These are phyloP conservation scores for Rosellinia necatrix DNA, from an alignment of 2,329 filamentous ascomycete genomes.

Conservation along the genomic window DNA sequence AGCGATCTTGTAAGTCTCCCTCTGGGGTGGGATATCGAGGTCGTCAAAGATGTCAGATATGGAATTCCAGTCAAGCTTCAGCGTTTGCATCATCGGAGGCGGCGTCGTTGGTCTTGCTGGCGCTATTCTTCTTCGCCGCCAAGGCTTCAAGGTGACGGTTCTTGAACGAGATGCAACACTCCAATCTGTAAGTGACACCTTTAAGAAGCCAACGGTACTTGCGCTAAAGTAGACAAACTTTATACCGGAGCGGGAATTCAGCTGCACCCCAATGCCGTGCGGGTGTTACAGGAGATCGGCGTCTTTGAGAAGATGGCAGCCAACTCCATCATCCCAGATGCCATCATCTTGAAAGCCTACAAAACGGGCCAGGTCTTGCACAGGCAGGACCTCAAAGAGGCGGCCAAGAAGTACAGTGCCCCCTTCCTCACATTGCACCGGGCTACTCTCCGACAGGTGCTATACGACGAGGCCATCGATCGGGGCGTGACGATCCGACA, in stretches of 20 bases:
- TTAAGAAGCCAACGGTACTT: neutral
- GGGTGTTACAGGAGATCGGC: conserved; percentile 28
- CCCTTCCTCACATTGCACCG: conserved; percentile 32
- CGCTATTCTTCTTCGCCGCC: conserved; percentile 28
- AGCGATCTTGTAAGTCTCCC: neutral
- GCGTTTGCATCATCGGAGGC: conserved; percentile 30
- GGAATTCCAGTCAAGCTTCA: conserved; percentile 13
- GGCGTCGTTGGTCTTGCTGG: conserved; percentile 30
- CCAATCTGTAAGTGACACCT: conserved; percentile 23
- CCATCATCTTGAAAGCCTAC: conserved; percentile 30
- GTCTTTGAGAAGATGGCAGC: conserved; percentile 27
- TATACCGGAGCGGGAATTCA: conserved; percentile 31
- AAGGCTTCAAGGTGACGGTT: conserved; percentile 31
- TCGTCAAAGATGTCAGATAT: conserved; percentile 2
- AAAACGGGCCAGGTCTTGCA: conserved; percentile 29
- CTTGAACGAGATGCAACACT: conserved; percentile 26
- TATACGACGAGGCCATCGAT: conserved; percentile 29
- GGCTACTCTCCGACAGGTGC: conserved; percentile 27
- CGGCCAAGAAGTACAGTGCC: conserved; percentile 21
- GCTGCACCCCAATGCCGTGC: conserved; percentile 31
- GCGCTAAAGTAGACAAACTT: conserved; percentile 2
- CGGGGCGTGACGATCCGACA: conserved; percentile 25
- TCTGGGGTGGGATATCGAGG: neutral
- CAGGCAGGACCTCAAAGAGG: conserved; percentile 23
- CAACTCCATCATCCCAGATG: conserved; percentile 20